Base-by-base conservation (phyloP, 2,329 filamentous ascomycete genomes). In the Neocatenulostroma microsporum region DNA sequence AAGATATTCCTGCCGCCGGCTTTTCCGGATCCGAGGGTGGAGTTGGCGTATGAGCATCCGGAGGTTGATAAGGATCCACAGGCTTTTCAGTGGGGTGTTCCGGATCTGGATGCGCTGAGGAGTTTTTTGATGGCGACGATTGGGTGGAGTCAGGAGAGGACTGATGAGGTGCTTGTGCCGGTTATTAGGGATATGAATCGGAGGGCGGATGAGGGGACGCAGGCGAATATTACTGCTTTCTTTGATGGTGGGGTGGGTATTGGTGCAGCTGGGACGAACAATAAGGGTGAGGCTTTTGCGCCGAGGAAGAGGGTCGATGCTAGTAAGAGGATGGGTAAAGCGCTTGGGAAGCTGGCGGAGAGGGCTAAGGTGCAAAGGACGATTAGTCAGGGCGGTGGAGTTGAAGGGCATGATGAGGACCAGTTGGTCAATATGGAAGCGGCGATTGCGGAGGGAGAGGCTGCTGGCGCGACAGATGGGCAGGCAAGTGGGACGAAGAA, bases 111-210 rank as follows among this genome's bases (percentile, higher is more conserved):
- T 42, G 84, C 85, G 0, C 66, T 98, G 44, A 69, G 93, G 5
- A 70, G 73, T 18, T 98, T 91, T 53, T 68, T 98, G 24, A 94
- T 93, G 83, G 69, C 76, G 1, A 95, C 89, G 2, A 85, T 98
- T 49, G 91, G 91, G 0, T 98, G 91, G 91, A 79, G 72, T 37
- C 80, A 83, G 58, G 89, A 96, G 60, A 73, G 87, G 6, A 96
- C 89, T 0, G 91, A 98, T 54, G 91, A 98, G 61, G 84, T 98
- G 2, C 74, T 98, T 2, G 85, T 98, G 1, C 91, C 91, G 0
- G 93, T 98, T 1, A 91, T 98, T 45, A 74, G 80, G 39, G 91
- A 98, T 54, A 94, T 98, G 84, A 96, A 96, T 57, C 76, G 78
- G 3, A 73, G 91, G 25, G 83, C 85, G 47, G 72, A 78, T 19